These are phyloP conservation scores for Yamadazyma nakazawae DNA, from an alignment of 805 yeast genomes.

Conservation along the genomic window DNA sequence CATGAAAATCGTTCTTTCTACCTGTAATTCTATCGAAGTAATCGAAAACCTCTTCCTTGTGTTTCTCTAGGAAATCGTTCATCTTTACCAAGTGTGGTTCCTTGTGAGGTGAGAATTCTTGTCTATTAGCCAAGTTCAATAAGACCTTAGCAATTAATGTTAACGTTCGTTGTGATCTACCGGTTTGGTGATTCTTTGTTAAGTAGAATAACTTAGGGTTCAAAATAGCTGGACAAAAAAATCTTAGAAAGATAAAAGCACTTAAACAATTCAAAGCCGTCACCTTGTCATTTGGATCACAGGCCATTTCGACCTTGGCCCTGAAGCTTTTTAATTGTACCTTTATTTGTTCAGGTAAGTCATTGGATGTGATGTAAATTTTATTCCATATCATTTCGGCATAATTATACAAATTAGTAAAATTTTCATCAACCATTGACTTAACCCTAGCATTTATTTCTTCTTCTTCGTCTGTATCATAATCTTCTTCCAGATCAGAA, in stretches of 20 bases:
- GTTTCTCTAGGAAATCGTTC: slow-evolving; percentile 63
- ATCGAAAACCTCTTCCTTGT: slow-evolving; percentile 55
- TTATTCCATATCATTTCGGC: slow-evolving; percentile 61
- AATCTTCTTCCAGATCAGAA: slow-evolving; percentile 18
- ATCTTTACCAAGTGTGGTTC: slow-evolving; percentile 75
- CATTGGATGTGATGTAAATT: slow-evolving; percentile 65
- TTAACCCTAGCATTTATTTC: slow-evolving; percentile 30
- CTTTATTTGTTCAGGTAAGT: slow-evolving; percentile 67
- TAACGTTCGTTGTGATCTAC: slow-evolving; percentile 69
- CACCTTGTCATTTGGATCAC: slow-evolving; percentile 51
- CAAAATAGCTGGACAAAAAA: slow-evolving; percentile 75
- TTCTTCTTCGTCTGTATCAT: slow-evolving; percentile 30
- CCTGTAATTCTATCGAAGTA: slow-evolving; percentile 74
- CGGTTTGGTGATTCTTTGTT: slow-evolving; percentile 66
- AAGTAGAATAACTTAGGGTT: slow-evolving; percentile 84
- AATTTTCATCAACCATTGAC: slow-evolving; percentile 45
- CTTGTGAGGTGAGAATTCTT: slow-evolving; percentile 68
- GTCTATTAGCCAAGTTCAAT: slow-evolving; percentile 75
- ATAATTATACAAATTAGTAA: slow-evolving; percentile 45
- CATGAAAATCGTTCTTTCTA: slow-evolving; percentile 62
- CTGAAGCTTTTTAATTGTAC: slow-evolving; percentile 61
- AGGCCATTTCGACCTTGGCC: slow-evolving; percentile 58
- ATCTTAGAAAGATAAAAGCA: slow-evolving; percentile 72
- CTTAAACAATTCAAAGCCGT: slow-evolving; percentile 70
- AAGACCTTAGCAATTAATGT: slow-evolving; percentile 79